Percentiles rank a stretch among this genome's conserved stretches.
Conservation (phyloP, 257 asterid genomes). For the Nicotiana obtusifolia region DNA sequence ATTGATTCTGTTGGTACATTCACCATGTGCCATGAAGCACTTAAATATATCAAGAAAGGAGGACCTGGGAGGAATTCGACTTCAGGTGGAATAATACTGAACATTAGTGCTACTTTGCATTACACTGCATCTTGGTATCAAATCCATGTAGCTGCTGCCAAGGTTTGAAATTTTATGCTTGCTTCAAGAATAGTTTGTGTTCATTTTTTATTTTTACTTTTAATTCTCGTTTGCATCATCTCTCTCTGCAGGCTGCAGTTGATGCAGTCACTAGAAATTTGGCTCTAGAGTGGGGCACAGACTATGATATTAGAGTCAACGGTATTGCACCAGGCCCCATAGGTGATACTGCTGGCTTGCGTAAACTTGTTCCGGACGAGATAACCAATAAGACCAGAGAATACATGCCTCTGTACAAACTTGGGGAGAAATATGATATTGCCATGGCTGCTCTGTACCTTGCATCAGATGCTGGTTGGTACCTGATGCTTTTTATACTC, state of each 20-base stretch:
- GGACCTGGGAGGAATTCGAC: conserved; percentile 51
- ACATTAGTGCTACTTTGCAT: conserved; percentile 87
- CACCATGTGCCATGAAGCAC: conserved; percentile 84
- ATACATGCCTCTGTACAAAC: conserved; percentile 46
- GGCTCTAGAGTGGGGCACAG: conserved; percentile 92
- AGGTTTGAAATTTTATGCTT: conserved; percentile 33
- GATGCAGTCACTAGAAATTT: conserved; percentile 75
- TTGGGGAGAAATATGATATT: conserved; percentile 92
- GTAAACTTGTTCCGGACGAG: conserved; percentile 69
- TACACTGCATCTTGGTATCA: conserved; percentile 92
- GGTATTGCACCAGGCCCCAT: conserved; percentile 94
- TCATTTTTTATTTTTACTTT: neutral
- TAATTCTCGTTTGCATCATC: neutral
- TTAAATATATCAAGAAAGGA: conserved; percentile 62
- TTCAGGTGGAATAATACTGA: conserved; percentile 71
- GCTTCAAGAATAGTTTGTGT: conserved; percentile 4
- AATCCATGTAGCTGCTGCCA: conserved; percentile 87
- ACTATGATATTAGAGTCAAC: conserved; percentile 73
- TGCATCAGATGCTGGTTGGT: conserved; percentile 81
- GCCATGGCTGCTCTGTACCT: conserved; percentile 89
- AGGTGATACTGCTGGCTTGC: conserved; percentile 65
- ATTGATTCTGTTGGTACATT: conserved; percentile 94
- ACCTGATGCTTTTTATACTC: conserved; percentile 8
- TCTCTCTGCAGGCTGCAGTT: conserved; percentile 61
- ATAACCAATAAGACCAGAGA: conserved; percentile 35